Base-by-base conservation (phyloP, 2,329 filamentous ascomycete species). In the Penicillium digitatum region DNA sequence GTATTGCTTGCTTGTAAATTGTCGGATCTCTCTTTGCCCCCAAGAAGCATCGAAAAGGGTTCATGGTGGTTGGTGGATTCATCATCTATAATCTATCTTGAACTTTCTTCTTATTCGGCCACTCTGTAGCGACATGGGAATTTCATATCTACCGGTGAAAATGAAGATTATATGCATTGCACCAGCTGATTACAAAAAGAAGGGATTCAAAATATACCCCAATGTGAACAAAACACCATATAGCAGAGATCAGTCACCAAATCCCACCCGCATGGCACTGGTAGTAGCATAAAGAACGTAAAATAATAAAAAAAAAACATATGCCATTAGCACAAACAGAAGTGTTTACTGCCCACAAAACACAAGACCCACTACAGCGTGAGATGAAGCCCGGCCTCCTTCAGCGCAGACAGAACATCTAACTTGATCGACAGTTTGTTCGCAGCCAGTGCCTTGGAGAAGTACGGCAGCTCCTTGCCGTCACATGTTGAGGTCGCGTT, bases 391-490 rank as follows among this genome's bases (percentile, higher is more conserved):
- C 55, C 60, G n/a, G 62, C 42, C 35, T 64, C 67, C 8, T 52
- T 59, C 20, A 78, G 46, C 24, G 72, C 67, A 56, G 66, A n/a
- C 58, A 11, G 54, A 11, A 79, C 66, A 59, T 84, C 74, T 71
- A 85, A 61, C 18, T 74, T 61, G 3, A 81, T 58, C 1, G 65
- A 68, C 38, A 84, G 66, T 2, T 67, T 72, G 44, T 80, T 81
- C 14, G 72, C 69, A 44, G 70, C 61, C 34, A 85, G 70, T 3
- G 82, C 80, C 27, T 73, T 68, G 56, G 79, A 77, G 61, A 80
- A 85, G 62, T 85, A 86, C 5, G 73, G 65, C 49, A 86, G 61
- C 43, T 79, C 73, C 62, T 80, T 55, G 3, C 79, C 81, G 39
- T 80, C 67, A 55, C 77, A 78, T 0, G n/a, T 20, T 37, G 79